Percentiles rank a stretch among this genome's conserved stretches.
phyloP scores from a whole-genome alignment of 768 basidiomycete species.

The Mycena galericulata region DNA sequence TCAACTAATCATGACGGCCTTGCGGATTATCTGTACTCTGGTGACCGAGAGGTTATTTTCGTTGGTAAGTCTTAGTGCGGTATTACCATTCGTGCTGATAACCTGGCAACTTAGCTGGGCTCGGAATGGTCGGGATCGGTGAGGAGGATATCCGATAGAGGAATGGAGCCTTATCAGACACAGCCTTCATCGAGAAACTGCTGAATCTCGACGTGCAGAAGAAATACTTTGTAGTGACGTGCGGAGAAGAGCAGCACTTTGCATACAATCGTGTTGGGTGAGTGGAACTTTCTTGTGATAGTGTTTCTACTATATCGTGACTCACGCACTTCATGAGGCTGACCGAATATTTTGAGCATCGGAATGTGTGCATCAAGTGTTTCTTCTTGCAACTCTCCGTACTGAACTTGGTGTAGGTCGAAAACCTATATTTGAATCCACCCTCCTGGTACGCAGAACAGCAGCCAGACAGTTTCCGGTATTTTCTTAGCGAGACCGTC shows the following conservation, averaged over 20 bases:
- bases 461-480: slow-evolving; percentile 65
- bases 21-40: slow-evolving; percentile 13
- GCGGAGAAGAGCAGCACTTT: slow-evolving; percentile 67
- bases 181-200: slow-evolving; percentile 79
- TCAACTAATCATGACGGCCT: background rate
- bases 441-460: slow-evolving; percentile 70
- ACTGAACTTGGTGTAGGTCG: slow-evolving; percentile 46
- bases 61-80: slow-evolving; percentile 36
- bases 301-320: no score
- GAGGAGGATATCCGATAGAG: slow-evolving; percentile 11
- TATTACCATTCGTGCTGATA: slow-evolving; percentile 27
- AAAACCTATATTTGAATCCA: slow-evolving; percentile 70
- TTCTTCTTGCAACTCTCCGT: background rate
- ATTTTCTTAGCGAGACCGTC: slow-evolving; percentile 62
- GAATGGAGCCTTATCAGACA: background rate
- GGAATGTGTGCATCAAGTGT: slow-evolving; percentile 46
- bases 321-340: slow-evolving; percentile 38
- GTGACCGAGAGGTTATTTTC: slow-evolving; percentile 41
- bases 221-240: slow-evolving; percentile 66
- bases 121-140: slow-evolving; percentile 76
- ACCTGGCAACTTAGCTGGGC: slow-evolving; percentile 54
- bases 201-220: slow-evolving; percentile 64
- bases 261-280: slow-evolving; percentile 69
- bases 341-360: slow-evolving; percentile 73
- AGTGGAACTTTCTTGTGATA: slow-evolving; percentile 20